phyloP scores from a whole-genome alignment of 1,139 yeast genomes.

The Lodderomyces parapsilosis region DNA sequence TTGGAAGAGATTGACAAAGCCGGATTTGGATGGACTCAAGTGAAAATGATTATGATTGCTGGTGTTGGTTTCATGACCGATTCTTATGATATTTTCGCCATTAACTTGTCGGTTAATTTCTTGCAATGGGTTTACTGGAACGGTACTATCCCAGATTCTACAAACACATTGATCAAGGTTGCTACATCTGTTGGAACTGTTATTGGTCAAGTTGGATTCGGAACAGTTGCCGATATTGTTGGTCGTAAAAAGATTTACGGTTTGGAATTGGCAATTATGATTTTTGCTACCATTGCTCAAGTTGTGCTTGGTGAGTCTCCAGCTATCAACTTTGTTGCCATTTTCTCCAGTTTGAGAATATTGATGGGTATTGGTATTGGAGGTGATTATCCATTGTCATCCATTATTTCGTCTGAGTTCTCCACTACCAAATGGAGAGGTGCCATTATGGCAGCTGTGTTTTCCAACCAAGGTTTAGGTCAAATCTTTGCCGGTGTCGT shows the following conservation, averaged over 20 bases:
- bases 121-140: constrained; percentile 73
- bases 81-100: constrained; percentile 89
- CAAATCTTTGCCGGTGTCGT: constrained; percentile 84
- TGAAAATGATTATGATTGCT: constrained; percentile 83
- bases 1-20: constrained; percentile 86
- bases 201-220: constrained; percentile 86
- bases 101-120: constrained; percentile 77
- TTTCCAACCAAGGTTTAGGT: constrained; percentile 93
- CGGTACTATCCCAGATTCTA: constrained; percentile 59
- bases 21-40: constrained; percentile 83
- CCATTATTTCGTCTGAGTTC: constrained; percentile 86
- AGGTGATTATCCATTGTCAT: constrained; percentile 98
- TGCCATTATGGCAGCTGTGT: constrained; percentile 91
- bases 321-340: constrained; percentile 69
- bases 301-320: constrained; percentile 68
- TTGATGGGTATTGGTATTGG: constrained; percentile 97
- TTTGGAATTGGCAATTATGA: constrained; percentile 80
- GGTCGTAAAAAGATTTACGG: constrained; percentile 92
- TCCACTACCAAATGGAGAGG: constrained; percentile 95
- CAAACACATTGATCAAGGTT: constrained; percentile 74
- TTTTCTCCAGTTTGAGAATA: constrained; percentile 73
- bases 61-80: constrained; percentile 95
- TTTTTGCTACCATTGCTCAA: constrained; percentile 75
- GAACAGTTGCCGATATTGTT: constrained; percentile 76
- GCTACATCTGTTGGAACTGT: constrained; percentile 95